Base-by-base conservation (phyloP, 106 monocot genomes). In the Triglochin maritima region DNA sequence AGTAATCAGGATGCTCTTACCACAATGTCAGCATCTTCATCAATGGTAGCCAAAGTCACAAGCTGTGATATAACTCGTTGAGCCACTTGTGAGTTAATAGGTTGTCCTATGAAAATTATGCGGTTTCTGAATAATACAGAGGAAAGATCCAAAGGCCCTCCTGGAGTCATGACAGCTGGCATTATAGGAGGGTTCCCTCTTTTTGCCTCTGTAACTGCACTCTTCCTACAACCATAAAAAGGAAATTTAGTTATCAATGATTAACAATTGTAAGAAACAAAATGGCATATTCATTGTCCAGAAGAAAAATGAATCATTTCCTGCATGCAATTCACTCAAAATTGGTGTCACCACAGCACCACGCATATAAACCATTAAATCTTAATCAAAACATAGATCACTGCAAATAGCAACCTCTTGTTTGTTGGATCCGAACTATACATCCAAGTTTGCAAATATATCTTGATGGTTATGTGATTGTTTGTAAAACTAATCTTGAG, bases 1-100 rank as follows among this genome's bases (percentile, higher is more conserved):
- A 6, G 64, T 16, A 3, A 15, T n/a, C 44, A 63, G 16, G 17
- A 10, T n/a, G 14, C 6, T 9, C 17, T 62, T 16, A 96, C 95
- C 85, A 88, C 50, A 77, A 96, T 96, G 84, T 96, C 90, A 47
- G 88, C 81, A 67, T 88, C 60, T 55, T 84, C 95, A 79, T 96
- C 95, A 62, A 96, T 79, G 54, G 91, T 62, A 49, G 95, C 87
- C 70, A 96, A 84, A 10, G 95, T 96, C 55, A 96, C 69, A 42
- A 96, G 91, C 74, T 96, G 91, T 66, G 95, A 88, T 74, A 96
- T 91, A 62, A 91, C 95, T 57, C 87, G 83, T 45, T 96, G 90
- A 54, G 95, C 95, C 41, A 96, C 90, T 84, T 87, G 87, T 6
- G 90, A 83, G 62, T 82, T 88, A 60, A 96, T 50, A 63, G 85